Percentiles rank a stretch among this genome's conserved stretches.
phyloP scores from a whole-genome alignment of 495 filamentous ascomycete genomes.

The Friedmanniomyces endolithicus region DNA sequence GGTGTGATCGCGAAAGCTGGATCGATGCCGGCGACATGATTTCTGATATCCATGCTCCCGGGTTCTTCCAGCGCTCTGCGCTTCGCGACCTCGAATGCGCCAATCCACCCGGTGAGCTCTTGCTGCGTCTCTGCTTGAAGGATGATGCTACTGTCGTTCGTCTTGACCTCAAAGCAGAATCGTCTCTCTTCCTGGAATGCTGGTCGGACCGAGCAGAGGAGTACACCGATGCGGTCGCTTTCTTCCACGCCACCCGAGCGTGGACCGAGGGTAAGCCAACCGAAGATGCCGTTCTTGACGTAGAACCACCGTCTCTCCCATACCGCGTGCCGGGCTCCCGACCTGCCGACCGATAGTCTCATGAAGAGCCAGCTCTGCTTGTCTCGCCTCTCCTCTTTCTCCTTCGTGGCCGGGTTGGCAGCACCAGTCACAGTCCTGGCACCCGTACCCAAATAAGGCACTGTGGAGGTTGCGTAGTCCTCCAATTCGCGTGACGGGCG shows the following conservation, averaged over 20 bases:
- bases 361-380: conserved; percentile 92
- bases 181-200: conserved; percentile 85
- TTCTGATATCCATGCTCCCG: conserved; percentile 47
- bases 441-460: conserved; percentile 67
- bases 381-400: conserved; percentile 38
- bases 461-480: conserved; percentile 77
- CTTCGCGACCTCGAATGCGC: conserved; percentile 85
- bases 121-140: conserved; percentile 86
- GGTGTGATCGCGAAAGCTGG: conserved; percentile 88
- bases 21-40: conserved; percentile 44
- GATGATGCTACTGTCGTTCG: conserved; percentile 79
- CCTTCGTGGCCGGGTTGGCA: conserved; percentile 32
- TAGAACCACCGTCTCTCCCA: conserved; percentile 95
- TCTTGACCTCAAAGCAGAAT: conserved; percentile 98
- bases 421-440: conserved; percentile 47
- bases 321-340: conserved; percentile 51
- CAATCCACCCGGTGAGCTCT: conserved; percentile 83
- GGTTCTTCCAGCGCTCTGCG: conserved; percentile 74
- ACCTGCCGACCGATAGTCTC: conserved; percentile 72
- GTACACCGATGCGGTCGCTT: conserved; percentile 87
- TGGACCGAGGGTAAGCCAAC: conserved; percentile 78
- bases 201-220: conserved; percentile 82
- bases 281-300: conserved; percentile 88
- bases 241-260: conserved; percentile 83
- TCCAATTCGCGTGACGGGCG: conserved; percentile 84